phyloP scores from a whole-genome alignment of 306 rosid genomes.

The apple (Malus domestica) region DNA sequence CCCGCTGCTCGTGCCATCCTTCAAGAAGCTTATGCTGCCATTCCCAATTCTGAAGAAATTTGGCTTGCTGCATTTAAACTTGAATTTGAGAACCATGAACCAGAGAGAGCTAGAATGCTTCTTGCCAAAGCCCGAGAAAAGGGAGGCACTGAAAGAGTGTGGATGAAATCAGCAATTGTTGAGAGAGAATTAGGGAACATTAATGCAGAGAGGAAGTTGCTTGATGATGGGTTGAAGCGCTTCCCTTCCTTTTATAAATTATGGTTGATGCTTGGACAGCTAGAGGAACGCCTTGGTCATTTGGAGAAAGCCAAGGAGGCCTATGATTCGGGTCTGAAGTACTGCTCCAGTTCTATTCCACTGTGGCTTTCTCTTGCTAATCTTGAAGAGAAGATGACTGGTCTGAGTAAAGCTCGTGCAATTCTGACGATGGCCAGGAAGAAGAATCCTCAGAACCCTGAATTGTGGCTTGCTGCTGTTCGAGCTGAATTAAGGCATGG shows the following conservation, averaged over 20 bases:
- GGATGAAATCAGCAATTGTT: slow-evolving; percentile 94
- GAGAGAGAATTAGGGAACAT: slow-evolving; percentile 80
- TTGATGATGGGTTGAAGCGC: slow-evolving; percentile 67
- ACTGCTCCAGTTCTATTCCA: slow-evolving; percentile 57
- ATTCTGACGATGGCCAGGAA: slow-evolving; percentile 79
- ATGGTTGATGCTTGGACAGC: slow-evolving; percentile 95
- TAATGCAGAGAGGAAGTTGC: slow-evolving; percentile 67
- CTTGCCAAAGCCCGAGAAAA: slow-evolving; percentile 85
- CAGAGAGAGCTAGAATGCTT: slow-evolving; percentile 91
- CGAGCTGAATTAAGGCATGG: slow-evolving; percentile 79
- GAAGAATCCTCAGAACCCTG: slow-evolving; percentile 85
- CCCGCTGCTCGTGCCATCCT: slow-evolving; percentile 85
- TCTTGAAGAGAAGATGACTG: slow-evolving; percentile 82
- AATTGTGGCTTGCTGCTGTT: slow-evolving; percentile 90
- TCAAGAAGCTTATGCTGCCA: slow-evolving; percentile 89
- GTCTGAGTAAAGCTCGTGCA: slow-evolving; percentile 87
- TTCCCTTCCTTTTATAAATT: slow-evolving; percentile 76
- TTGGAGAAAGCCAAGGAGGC: slow-evolving; percentile 67
- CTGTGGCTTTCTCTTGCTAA: slow-evolving; percentile 84
- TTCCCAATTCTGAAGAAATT: slow-evolving; percentile 88
- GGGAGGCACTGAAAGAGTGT: slow-evolving; percentile 88
- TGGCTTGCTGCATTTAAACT: slow-evolving; percentile 96
- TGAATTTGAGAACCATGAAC: slow-evolving; percentile 87
- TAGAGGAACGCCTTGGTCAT: slow-evolving; percentile 67
- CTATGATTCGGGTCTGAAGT: slow-evolving; percentile 69